phyloP scores from a whole-genome alignment of 2,329 filamentous ascomycete species.

The Aspergillus proliferans region DNA sequence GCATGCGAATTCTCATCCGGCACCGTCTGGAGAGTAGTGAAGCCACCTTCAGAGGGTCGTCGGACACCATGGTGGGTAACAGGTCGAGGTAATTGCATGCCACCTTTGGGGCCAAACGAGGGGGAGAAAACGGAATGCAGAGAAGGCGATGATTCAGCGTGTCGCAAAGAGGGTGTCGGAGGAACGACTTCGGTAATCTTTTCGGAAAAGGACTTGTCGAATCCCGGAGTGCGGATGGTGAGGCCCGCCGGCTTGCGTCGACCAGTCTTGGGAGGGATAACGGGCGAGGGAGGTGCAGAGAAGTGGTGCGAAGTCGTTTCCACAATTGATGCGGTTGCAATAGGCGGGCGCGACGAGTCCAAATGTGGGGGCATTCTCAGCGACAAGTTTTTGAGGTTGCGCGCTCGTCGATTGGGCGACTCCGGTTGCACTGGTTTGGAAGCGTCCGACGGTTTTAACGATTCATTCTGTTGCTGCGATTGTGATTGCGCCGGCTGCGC shows the following conservation, averaged over 20 bases:
- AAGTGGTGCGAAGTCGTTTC: slow-evolving; percentile 36
- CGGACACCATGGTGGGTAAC: slow-evolving; percentile 26
- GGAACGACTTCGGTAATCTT: slow-evolving; percentile 48
- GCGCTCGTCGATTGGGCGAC: slow-evolving; percentile 38
- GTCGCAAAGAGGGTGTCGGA: slow-evolving; percentile 54
- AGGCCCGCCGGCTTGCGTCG: slow-evolving; percentile 54
- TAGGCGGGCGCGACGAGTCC: slow-evolving; percentile 36
- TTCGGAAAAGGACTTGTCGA: slow-evolving; percentile 45
- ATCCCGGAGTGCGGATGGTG: slow-evolving; percentile 52
- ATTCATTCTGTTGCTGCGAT: slow-evolving; percentile 8
- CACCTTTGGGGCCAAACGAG: slow-evolving; percentile 43
- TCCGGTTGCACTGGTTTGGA: slow-evolving; percentile 35
- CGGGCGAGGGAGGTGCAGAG: slow-evolving; percentile 51
- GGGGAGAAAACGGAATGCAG: slow-evolving; percentile 49
- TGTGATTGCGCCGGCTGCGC: slow-evolving; percentile 9
- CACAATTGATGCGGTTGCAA: slow-evolving; percentile 45
- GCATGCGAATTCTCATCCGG: slow-evolving; percentile 20
- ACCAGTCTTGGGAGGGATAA: slow-evolving; percentile 49
- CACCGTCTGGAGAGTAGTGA: slow-evolving; percentile 20
- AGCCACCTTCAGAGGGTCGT: slow-evolving; percentile 24
- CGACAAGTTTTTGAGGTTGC: slow-evolving; percentile 60
- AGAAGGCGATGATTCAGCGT: slow-evolving; percentile 58
- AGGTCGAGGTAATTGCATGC: slow-evolving; percentile 45
- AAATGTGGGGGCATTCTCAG: slow-evolving; percentile 51
- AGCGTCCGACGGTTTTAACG: slow-evolving; percentile 17